Evolutionary conservation across 2,329 filamentous ascomycete genomes (phyloP).

Genomic region (Pestalotiopsis fici): DNA sequence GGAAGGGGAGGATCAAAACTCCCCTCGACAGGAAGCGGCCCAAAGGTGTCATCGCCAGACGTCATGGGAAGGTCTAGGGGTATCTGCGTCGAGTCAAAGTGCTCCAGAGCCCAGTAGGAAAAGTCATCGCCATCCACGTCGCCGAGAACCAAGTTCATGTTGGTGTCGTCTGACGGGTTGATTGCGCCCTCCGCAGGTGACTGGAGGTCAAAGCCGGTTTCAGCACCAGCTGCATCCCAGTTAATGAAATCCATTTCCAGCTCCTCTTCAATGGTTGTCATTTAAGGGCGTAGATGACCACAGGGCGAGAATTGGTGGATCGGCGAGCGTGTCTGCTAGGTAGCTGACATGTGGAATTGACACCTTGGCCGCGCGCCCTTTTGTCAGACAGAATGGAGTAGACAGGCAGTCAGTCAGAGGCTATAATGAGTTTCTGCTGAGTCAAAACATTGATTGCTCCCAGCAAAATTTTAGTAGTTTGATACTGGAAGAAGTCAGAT

Average conservation of each 20-base stretch:
- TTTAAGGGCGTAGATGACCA: slow-evolving; percentile 18
- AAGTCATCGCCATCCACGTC: slow-evolving; percentile 61
- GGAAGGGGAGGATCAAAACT: slow-evolving; percentile 10
- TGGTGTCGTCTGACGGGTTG: slow-evolving; percentile 18
- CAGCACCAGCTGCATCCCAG: slow-evolving; percentile 52
- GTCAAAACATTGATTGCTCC: too few species aligned
- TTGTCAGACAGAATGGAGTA: neutral
- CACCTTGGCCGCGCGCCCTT: neutral
- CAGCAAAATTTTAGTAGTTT: neutral
- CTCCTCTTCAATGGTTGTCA: slow-evolving; percentile 52
- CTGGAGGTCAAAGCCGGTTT: slow-evolving; percentile 31
- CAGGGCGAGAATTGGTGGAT: slow-evolving; percentile 1
- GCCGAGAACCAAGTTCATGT: slow-evolving; percentile 56
- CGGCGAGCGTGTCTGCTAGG: neutral
- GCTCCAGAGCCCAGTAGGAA: slow-evolving; percentile 59
- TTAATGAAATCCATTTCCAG: slow-evolving; percentile 62
- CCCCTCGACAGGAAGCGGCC: slow-evolving; percentile 24
- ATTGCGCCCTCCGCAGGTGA: slow-evolving; percentile 34
- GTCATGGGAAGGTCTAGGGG: slow-evolving; percentile 33
- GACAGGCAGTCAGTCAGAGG: neutral
- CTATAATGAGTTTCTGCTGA: neutral
- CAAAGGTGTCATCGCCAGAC: slow-evolving; percentile 29
- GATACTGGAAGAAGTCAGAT: neutral
- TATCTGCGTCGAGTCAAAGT: slow-evolving; percentile 49
- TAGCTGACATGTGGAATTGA: neutral